Evolutionary conservation across 192 early-diverging fungal species (phyloP), one percentile per base, ranked within the genome.

Genomic region (Coemansia sp.): DNA sequence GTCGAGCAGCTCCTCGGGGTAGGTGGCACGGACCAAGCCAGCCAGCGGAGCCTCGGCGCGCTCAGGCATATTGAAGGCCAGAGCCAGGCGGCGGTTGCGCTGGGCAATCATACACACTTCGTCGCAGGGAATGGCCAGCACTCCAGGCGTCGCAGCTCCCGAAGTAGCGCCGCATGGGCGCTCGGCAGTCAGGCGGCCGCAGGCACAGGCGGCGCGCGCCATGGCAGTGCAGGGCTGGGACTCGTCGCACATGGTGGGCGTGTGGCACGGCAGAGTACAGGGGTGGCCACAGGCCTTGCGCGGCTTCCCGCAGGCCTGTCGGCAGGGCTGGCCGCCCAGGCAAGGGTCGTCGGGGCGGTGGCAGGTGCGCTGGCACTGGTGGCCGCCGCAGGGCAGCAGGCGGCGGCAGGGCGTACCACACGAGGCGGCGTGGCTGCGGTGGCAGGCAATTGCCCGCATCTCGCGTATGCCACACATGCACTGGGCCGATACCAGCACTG

Each of bases 361-460:
- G 74, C 97, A 98, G 32, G 89, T 86, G 22, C 94, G 87, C 68
- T 73, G 71, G 76, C 97, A 98, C 7, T 62, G 65, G 73, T 98
- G 97, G 0, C 89, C 87, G 53, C 92, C 92, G 20, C 89, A 90
- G 0, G 84, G 69, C 22, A 91, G 69, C 8, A 69, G 64, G 58
- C 86, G 86, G 43, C 69, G 73, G 71, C 91, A 93, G 29, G 85
- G 80, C 15, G 75, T 71, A 2, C 78, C 84, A 73, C 91, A 93
- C 22, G 83, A 79, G 7, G 89, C 88, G 1, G 66, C 65, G 10
- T 83, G 80, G 41, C 76, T 85, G 27, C 93, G 85, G 55, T 92
- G 91, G 70, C 96, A 98, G 4, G 93, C 90, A 4, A 95, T 81
- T 65, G 91, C 95, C 27, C 86, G 88, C 76, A 96, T 76, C 34